These are phyloP conservation scores for Thelonectria olida DNA, from an alignment of 2,329 filamentous ascomycete species.

Conservation along the genomic window DNA sequence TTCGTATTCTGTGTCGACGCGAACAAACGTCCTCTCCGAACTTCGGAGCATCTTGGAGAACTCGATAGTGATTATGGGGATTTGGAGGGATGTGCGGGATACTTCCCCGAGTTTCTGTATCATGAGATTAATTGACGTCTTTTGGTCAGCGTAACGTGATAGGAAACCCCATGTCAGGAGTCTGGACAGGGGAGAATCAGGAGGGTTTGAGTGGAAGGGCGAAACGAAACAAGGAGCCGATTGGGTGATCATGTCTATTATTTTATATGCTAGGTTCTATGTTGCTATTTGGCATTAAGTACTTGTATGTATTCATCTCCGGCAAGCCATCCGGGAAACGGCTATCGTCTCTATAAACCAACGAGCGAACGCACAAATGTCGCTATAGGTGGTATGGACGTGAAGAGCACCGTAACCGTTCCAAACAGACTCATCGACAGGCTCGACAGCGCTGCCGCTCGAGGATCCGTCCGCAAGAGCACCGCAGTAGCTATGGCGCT, in stretches of 20 bases:
- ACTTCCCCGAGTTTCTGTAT: background rate
- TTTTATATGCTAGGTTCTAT: slow-evolving; percentile 10
- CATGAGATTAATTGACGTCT: background rate
- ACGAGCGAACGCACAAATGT: slow-evolving; percentile 58
- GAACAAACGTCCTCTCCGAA: background rate
- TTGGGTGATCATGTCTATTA: slow-evolving; percentile 5
- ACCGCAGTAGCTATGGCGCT: slow-evolving; percentile 68
- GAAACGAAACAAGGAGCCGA: slow-evolving; percentile 4
- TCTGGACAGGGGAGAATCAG: background rate
- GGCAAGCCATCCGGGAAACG: background rate
- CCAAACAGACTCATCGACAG: slow-evolving; percentile 70
- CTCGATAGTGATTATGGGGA: background rate
- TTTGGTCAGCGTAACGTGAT: slow-evolving; percentile 4
- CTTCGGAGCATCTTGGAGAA: background rate
- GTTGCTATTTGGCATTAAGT: slow-evolving; percentile 6
- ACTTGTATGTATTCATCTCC: background rate
- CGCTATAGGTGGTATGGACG: slow-evolving; percentile 63
- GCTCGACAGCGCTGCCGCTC: slow-evolving; percentile 67
- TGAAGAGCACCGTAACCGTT: slow-evolving; percentile 66
- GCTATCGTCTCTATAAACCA: slow-evolving; percentile 45
- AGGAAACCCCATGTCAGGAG: slow-evolving; percentile 1
- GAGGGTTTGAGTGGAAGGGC: slow-evolving; percentile 1
- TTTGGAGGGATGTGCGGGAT: background rate
- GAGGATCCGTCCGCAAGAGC: slow-evolving; percentile 63
- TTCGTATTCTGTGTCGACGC: background rate